Evolutionary conservation across 306 rosid species (phyloP).

Genomic region (Abrus pulchellus): DNA sequence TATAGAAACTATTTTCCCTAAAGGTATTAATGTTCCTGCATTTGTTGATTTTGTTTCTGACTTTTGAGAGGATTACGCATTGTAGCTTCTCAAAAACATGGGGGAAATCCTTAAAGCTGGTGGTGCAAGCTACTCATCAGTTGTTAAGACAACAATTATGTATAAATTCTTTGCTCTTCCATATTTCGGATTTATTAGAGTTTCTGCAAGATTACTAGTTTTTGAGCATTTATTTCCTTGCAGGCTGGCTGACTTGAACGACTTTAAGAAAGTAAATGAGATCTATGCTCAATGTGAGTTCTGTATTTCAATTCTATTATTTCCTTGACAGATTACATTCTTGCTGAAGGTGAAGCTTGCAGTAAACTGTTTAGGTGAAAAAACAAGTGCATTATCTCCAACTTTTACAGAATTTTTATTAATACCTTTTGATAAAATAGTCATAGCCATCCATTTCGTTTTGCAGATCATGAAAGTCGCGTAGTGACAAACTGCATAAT

Average conservation of each 20-base stretch:
- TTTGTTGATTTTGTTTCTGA: background rate
- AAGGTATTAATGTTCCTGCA: background rate
- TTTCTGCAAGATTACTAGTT: constrained; percentile 18
- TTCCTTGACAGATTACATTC: background rate
- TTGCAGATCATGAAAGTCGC: constrained; percentile 21
- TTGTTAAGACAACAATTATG: constrained; percentile 90
- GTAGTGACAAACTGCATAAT: background rate
- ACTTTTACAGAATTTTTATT: background rate
- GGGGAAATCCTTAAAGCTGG: constrained; percentile 89
- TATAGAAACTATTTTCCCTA: background rate
- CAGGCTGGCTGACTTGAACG: constrained; percentile 96
- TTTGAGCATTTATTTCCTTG: constrained; percentile 47
- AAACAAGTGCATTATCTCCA: background rate
- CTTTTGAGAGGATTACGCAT: constrained; percentile 5
- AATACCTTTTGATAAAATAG: background rate
- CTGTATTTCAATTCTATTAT: constrained; percentile 27
- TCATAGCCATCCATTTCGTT: background rate
- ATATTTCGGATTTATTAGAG: background rate
- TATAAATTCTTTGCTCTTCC: constrained; percentile 46
- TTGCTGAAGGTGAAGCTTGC: constrained; percentile 3
- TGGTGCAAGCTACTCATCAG: constrained; percentile 77
- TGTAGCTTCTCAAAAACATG: constrained; percentile 80
- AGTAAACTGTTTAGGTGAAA: background rate
- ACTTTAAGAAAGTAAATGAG: constrained; percentile 86
- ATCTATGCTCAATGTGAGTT: constrained; percentile 92